These are phyloP conservation scores for Deinandra increscens DNA, from an alignment of 129 eudicot genomes.

Conservation along the genomic window DNA sequence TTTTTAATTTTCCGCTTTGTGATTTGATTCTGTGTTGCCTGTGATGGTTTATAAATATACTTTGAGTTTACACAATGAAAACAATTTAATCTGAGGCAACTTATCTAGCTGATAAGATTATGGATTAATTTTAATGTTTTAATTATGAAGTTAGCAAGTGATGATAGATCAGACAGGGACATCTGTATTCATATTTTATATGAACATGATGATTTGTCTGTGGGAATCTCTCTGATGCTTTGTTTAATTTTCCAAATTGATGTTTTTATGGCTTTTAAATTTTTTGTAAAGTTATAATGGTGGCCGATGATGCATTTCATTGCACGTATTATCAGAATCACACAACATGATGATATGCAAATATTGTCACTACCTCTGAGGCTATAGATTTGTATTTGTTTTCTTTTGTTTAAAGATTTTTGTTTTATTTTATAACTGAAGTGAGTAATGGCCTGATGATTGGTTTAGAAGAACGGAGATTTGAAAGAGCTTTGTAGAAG, in stretches of 20 bases:
- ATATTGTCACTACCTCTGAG: slow-evolving; percentile 93
- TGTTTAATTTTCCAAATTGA: no score
- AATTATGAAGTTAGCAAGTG: slow-evolving; percentile 55
- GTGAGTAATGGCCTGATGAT: slow-evolving; percentile 83
- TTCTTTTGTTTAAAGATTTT: no score
- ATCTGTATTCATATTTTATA: slow-evolving; percentile 61
- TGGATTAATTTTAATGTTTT: no score
- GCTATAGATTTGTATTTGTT: no score
- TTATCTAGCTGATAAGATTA: no score
- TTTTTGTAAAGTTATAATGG: not conserved
- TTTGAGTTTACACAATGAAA: slow-evolving; percentile 57
- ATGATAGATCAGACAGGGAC: slow-evolving; percentile 89
- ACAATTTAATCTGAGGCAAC: slow-evolving; percentile 52
- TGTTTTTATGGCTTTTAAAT: no score
- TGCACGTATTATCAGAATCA: slow-evolving; percentile 51
- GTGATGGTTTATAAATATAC: slow-evolving; percentile 85
- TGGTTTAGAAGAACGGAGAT: slow-evolving; percentile 65
- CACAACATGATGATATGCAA: slow-evolving; percentile 43
- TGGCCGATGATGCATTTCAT: slow-evolving; percentile 55
- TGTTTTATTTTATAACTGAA: no score
- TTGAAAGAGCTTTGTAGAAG: slow-evolving; percentile 64
- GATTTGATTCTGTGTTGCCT: slow-evolving; percentile 31
- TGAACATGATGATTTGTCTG: slow-evolving; percentile 60
- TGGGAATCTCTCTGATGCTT: slow-evolving; percentile 93
- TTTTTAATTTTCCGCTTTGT: no score